These are phyloP conservation scores for Phytophthora sojae DNA, from an alignment of 352 stramenopile genomes.

Conservation along the genomic window DNA sequence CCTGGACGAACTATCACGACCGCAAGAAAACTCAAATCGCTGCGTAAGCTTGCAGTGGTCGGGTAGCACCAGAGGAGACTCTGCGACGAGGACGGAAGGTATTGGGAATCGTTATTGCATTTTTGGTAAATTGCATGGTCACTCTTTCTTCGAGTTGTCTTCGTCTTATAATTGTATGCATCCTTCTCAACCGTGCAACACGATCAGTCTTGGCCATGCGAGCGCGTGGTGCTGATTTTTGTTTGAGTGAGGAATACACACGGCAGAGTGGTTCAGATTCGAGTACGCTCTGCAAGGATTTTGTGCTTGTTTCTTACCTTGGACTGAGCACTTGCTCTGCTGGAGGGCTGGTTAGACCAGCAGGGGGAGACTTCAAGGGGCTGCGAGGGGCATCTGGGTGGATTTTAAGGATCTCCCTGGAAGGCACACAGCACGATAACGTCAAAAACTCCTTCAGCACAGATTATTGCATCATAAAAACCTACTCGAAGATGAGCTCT, in stretches of 20 bases:
- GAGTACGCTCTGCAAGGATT: no score
- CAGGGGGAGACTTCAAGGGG: constrained; percentile 22
- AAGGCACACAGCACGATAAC: constrained; percentile 5
- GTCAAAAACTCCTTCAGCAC: background rate
- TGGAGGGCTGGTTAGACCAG: constrained; percentile 30
- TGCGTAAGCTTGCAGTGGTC: constrained; percentile 6
- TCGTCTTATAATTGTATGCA: constrained; percentile 33
- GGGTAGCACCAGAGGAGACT: background rate
- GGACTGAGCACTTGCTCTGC: constrained; percentile 61
- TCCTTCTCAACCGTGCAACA: background rate
- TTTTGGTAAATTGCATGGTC: constrained; percentile 35
- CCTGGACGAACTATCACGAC: constrained; percentile 98
- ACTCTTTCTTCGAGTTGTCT: constrained; percentile 15
- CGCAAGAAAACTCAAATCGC: constrained; percentile 38
- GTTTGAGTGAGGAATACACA: background rate
- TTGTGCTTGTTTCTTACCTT: constrained; percentile 33
- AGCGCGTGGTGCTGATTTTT: constrained; percentile 27
- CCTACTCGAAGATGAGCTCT: constrained; percentile 90
- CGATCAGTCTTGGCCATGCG: constrained; percentile 21
- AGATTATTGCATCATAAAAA: background rate
- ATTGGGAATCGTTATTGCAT: constrained; percentile 24
- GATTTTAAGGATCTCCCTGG: constrained; percentile 78
- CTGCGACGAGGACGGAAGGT: background rate
- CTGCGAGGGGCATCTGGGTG: constrained; percentile 58
- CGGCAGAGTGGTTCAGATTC: no score